These are phyloP conservation scores for Grosmannia huntii DNA, from an alignment of 2,329 filamentous ascomycete species.

Conservation along the genomic window DNA sequence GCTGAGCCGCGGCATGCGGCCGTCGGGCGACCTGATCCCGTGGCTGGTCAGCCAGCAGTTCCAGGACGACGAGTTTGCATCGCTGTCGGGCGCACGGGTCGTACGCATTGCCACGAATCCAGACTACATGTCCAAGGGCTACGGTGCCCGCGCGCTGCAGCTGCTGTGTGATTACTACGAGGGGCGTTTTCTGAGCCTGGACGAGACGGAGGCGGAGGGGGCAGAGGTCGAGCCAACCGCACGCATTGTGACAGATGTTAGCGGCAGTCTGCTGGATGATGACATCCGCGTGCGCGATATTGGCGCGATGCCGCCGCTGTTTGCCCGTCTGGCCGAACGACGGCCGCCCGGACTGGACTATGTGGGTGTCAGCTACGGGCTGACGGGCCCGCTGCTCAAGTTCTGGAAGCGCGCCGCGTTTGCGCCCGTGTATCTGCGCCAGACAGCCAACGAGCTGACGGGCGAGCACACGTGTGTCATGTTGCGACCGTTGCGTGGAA, in stretches of 20 bases:
- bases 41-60: slow-evolving; percentile 98
- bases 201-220: slow-evolving; percentile 15
- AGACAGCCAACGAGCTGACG: slow-evolving; percentile 91
- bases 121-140: slow-evolving; percentile 85
- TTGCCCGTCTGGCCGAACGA: slow-evolving; percentile 75
- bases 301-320: slow-evolving; percentile 82
- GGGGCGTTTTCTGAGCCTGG: slow-evolving; percentile 72
- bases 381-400: slow-evolving; percentile 77
- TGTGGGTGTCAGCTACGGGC: slow-evolving; percentile 85
- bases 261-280: slow-evolving; percentile 63
- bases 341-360: slow-evolving; percentile 76
- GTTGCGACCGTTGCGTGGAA: slow-evolving; percentile 58
- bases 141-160: slow-evolving; percentile 77
- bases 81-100: slow-evolving; percentile 79
- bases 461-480: slow-evolving; percentile 98
- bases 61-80: slow-evolving; percentile 92
- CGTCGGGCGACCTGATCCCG: slow-evolving; percentile 86
- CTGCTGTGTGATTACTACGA: slow-evolving; percentile 89
- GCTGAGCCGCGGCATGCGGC: slow-evolving; percentile 76
- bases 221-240: no score
- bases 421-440: slow-evolving; percentile 78
- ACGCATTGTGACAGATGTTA: slow-evolving; percentile 48
- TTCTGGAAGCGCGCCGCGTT: slow-evolving; percentile 93
- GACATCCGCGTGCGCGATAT: slow-evolving; percentile 86
- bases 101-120: slow-evolving; percentile 95